Conservation (phyloP, 768 basidiomycete species). For the Podaxis sp. region DNA sequence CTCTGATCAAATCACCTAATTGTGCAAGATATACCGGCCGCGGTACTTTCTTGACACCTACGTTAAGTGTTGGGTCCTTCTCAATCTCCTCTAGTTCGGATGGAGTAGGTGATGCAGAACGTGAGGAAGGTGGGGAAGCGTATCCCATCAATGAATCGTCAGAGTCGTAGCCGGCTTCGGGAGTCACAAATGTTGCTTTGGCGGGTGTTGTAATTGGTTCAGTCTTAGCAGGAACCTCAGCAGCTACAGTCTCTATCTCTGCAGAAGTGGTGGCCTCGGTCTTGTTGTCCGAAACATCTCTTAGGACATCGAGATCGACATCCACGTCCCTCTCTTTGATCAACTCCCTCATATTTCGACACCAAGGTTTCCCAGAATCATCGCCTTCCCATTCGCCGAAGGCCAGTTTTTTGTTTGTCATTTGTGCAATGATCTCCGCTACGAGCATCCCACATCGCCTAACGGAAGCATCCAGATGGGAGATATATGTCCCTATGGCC, state of each 20-base stretch:
- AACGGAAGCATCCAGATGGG: conserved; percentile 71
- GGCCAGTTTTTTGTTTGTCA: conserved; percentile 62
- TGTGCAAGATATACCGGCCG: conserved; percentile 91
- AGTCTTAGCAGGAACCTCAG: conserved; percentile 15
- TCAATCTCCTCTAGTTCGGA: conserved; percentile 82
- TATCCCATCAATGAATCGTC: conserved; percentile 87
- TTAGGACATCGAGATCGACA: conserved; percentile 27
- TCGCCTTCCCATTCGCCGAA: conserved; percentile 88
- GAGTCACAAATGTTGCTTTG: conserved; percentile 23
- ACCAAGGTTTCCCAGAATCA: conserved; percentile 64
- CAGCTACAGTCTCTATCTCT: conserved; percentile 1
- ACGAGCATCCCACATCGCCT: conserved; percentile 91
- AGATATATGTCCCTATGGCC: conserved; percentile 73
- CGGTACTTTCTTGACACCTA: conserved; percentile 67
- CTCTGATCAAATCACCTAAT: conserved; percentile 74
- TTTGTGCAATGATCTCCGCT: conserved; percentile 75
- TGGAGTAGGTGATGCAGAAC: conserved; percentile 78
- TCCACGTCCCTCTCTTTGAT: conserved; percentile 53
- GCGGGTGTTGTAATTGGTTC: conserved; percentile 7
- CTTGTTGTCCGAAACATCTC: conserved; percentile 4
- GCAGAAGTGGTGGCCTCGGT: background rate
- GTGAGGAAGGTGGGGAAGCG: conserved; percentile 59
- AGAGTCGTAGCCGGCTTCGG: conserved; percentile 58
- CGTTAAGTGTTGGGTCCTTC: conserved; percentile 78
- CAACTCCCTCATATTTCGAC: conserved; percentile 56